Evolutionary conservation across 2,329 filamentous ascomycete species (phyloP).

Genomic region (Aspergillus flavus): DNA sequence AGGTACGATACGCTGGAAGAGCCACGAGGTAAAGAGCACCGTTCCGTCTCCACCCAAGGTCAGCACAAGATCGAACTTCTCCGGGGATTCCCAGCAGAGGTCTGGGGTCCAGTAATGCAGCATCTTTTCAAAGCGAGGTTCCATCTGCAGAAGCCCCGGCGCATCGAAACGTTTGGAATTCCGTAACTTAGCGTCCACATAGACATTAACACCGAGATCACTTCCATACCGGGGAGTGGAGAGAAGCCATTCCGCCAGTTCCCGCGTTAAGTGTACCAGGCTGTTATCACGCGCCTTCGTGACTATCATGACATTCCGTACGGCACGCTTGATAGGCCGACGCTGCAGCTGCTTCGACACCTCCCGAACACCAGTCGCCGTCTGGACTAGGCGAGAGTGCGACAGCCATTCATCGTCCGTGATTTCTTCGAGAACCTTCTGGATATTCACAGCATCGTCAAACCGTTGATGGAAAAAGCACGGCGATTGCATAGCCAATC

Average conservation of each 20-base stretch:
- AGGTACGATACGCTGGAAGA: constrained; percentile 94
- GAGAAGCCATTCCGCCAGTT: constrained; percentile 85
- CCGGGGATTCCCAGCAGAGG: constrained; percentile 88
- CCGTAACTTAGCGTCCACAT: constrained; percentile 93
- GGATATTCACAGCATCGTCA: constrained; percentile 92
- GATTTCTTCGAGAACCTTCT: constrained; percentile 93
- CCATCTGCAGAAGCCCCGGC: constrained; percentile 68
- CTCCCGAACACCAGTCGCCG: constrained; percentile 90
- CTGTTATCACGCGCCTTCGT: constrained; percentile 97
- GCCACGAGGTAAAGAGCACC: constrained; percentile 91
- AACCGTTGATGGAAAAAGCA: constrained; percentile 99
- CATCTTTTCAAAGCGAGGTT: constrained; percentile 78
- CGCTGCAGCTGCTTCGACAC: constrained; percentile 94
- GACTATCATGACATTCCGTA: constrained; percentile 95
- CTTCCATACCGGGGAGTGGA: constrained; percentile 86
- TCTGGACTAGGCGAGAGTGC: constrained; percentile 91
- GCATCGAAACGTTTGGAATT: constrained; percentile 87
- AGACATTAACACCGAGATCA: constrained; percentile 91
- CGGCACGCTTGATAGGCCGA: constrained; percentile 85
- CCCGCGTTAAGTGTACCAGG: constrained; percentile 83
- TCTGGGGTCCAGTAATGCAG: constrained; percentile 96
- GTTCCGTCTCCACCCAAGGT: constrained; percentile 96
- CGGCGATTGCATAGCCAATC: constrained; percentile 78
- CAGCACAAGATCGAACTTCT: constrained; percentile 94
- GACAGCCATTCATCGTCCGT: constrained; percentile 84